These are phyloP conservation scores for Cyberlindnera xishuangbannaensis DNA, from an alignment of 805 yeast species.

Conservation along the genomic window DNA sequence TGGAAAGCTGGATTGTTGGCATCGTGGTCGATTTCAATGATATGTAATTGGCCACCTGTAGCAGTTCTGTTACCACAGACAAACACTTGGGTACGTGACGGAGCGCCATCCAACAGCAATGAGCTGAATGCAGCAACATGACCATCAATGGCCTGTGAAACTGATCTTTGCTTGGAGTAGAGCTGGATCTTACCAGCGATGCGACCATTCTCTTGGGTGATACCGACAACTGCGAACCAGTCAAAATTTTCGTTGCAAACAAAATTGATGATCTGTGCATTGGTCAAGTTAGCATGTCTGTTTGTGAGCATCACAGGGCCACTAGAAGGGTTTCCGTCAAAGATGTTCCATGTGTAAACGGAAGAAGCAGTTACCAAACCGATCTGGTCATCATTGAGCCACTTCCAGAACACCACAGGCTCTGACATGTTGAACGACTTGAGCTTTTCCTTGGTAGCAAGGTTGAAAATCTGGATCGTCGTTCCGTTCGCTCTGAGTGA, in stretches of 20 bases:
- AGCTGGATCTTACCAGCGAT: constrained; percentile 96
- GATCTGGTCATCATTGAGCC: constrained; percentile 69
- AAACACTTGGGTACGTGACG: constrained; percentile 71
- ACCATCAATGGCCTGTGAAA: constrained; percentile 96
- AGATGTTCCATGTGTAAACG: constrained; percentile 76
- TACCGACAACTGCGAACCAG: constrained; percentile 96
- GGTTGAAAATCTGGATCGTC: constrained; percentile 88
- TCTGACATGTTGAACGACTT: constrained; percentile 82
- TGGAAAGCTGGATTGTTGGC: constrained; percentile 78
- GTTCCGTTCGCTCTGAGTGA: constrained; percentile 95
- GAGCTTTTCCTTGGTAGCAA: constrained; percentile 80
- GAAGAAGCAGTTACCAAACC: constrained; percentile 81
- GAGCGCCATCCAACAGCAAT: constrained; percentile 66
- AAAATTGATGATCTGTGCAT: constrained; percentile 86
- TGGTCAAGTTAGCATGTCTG: constrained; percentile 73
- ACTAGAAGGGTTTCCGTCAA: constrained; percentile 67
- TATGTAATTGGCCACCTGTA: constrained; percentile 73
- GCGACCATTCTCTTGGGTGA: constrained; percentile 88
- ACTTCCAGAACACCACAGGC: constrained; percentile 93
- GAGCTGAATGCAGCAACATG: constrained; percentile 90
- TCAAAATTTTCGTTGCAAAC: constrained; percentile 72
- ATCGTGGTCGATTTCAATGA: constrained; percentile 94
- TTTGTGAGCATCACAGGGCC: constrained; percentile 81
- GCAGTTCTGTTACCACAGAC: constrained; percentile 88
- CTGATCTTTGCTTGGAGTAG: constrained; percentile 79